Conservation (phyloP, 768 basidiomycete genomes). For the Kwoniella dejecticola region DNA sequence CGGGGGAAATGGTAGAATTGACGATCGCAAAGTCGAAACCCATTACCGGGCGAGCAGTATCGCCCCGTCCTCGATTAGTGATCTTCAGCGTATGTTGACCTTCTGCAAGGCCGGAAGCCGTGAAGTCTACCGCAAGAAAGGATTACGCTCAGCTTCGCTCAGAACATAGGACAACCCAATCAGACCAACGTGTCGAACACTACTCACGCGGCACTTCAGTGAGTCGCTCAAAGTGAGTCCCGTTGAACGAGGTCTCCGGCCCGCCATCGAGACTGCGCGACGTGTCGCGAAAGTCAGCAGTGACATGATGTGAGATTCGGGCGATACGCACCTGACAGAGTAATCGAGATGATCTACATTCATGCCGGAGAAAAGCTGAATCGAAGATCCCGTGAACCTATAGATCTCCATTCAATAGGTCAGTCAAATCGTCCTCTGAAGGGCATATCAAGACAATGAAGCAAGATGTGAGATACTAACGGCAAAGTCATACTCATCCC, state of each 20-base stretch:
- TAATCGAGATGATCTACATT: constrained; percentile 28
- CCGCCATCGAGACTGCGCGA: constrained; percentile 20
- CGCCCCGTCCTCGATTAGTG: constrained; percentile 21
- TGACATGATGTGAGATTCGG: neutral
- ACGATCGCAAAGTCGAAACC: constrained; percentile 25
- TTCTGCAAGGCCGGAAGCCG: constrained; percentile 15
- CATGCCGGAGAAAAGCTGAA: constrained; percentile 24
- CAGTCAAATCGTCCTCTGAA: no score
- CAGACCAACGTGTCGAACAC: neutral
- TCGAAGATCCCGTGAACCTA: constrained; percentile 33
- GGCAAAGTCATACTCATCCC: neutral
- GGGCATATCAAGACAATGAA: no score
- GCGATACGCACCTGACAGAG: constrained; percentile 22
- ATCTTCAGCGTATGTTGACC: constrained; percentile 21
- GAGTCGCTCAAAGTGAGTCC: constrained; percentile 8
- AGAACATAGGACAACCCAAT: neutral
- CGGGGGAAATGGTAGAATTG: constrained; percentile 13
- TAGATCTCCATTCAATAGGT: neutral
- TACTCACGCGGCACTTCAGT: constrained; percentile 15
- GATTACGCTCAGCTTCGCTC: no score
- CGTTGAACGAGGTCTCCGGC: neutral
- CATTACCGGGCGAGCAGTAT: neutral
- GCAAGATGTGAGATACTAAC: no score
- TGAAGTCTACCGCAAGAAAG: constrained; percentile 6
- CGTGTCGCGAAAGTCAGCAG: neutral